A percentile compares a stretch with the other conserved stretches of the same genome.
phyloP scores from a whole-genome alignment of 768 basidiomycete genomes.

The Termitomyces sp. region DNA sequence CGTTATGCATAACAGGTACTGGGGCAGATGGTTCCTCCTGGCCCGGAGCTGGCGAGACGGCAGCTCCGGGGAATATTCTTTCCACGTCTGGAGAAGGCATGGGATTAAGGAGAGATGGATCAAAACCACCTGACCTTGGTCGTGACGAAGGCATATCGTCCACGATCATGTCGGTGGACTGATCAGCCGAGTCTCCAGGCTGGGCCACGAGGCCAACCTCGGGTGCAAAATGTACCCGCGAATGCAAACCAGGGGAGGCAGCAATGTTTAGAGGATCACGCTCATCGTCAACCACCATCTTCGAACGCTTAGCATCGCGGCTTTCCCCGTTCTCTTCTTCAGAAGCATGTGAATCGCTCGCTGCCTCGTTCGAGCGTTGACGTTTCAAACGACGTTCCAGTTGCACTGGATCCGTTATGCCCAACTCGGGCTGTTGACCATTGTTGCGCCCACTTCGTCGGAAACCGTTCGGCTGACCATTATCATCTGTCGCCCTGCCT shows the following conservation, averaged over 20 bases:
- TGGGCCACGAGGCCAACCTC: slow-evolving; percentile 20
- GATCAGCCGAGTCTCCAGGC: not conserved
- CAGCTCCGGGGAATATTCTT: slow-evolving; percentile 15
- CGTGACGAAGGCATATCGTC: slow-evolving; percentile 23
- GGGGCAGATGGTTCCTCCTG: slow-evolving; percentile 1
- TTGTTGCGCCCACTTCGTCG: slow-evolving; percentile 71
- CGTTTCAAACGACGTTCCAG: slow-evolving; percentile 75
- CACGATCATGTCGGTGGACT: slow-evolving; percentile 29
- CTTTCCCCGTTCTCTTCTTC: slow-evolving; percentile 46
- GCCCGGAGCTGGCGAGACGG: slow-evolving; percentile 4
- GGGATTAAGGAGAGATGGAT: slow-evolving; percentile 51
- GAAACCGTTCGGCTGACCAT: slow-evolving; percentile 40
- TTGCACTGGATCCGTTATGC: slow-evolving; percentile 69
- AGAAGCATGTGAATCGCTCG: slow-evolving; percentile 44
- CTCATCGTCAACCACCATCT: slow-evolving; percentile 43
- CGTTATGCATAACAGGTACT: slow-evolving; percentile 7
- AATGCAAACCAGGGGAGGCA: slow-evolving; percentile 27
- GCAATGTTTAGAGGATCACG: slow-evolving; percentile 43
- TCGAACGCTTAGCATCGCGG: slow-evolving; percentile 55
- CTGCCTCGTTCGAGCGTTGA: slow-evolving; percentile 54
- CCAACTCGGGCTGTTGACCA: slow-evolving; percentile 65
- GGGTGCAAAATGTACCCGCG: slow-evolving; percentile 48
- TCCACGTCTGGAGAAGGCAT: slow-evolving; percentile 26
- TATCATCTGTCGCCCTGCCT: slow-evolving; percentile 21
- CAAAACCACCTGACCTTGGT: slow-evolving; percentile 38